phyloP scores from a whole-genome alignment of 257 asterid species.

The Anisodus tanguticus region DNA sequence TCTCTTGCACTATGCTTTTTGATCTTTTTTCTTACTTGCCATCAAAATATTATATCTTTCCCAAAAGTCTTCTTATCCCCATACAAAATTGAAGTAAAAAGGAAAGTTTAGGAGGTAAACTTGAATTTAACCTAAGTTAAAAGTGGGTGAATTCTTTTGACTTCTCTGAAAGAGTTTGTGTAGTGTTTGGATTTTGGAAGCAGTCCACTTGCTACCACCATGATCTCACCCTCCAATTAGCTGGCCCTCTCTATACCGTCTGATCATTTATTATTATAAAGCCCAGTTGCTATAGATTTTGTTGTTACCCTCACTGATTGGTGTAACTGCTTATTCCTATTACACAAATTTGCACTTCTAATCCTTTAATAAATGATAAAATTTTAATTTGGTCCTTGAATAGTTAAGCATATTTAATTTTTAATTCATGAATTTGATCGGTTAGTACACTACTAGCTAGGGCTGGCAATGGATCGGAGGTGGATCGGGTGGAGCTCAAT shows the following conservation, averaged over 20 bases:
- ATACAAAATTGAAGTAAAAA: neutral
- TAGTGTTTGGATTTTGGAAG: neutral
- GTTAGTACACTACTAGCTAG: neutral
- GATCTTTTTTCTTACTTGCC: neutral
- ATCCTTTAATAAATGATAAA: neutral
- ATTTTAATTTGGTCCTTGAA: neutral
- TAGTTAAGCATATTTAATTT: neutral
- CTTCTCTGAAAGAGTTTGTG: neutral
- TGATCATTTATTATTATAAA: constrained; percentile 29
- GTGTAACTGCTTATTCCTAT: constrained; percentile 38
- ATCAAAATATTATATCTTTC: neutral
- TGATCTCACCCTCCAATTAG: constrained; percentile 17
- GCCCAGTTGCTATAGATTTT: neutral
- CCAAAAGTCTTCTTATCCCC: neutral
- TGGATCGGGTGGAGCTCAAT: too few species aligned
- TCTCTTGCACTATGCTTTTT: too few species aligned
- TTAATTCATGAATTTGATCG: neutral
- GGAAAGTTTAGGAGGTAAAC: neutral
- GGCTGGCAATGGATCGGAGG: too few species aligned
- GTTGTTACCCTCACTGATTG: constrained; percentile 32
- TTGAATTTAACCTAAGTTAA: neutral
- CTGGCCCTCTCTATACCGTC: constrained; percentile 36
- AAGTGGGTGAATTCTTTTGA: constrained; percentile 4
- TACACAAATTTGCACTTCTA: neutral
- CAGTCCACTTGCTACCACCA: neutral